These are phyloP conservation scores for Coemansia sp. DNA, from an alignment of 192 early-diverging fungal genomes.

Conservation along the genomic window DNA sequence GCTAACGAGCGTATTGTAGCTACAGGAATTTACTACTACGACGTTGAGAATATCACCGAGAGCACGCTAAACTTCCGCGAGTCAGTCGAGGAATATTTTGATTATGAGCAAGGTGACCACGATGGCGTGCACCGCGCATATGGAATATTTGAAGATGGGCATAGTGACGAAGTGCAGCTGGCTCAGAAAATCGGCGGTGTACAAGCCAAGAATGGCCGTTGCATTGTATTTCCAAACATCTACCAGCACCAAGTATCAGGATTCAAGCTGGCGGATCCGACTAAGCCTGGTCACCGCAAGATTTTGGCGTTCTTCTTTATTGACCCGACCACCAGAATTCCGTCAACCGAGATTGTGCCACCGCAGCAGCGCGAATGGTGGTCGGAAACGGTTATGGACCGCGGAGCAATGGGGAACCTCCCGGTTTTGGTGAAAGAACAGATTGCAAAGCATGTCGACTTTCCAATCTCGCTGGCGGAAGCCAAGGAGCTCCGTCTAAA, in stretches of 20 bases:
- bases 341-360: conserved; percentile 62
- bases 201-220: conserved; percentile 56
- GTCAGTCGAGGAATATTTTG: conserved; percentile 1
- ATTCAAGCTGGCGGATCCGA: conserved; percentile 61
- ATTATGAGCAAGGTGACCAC: conserved; percentile 6
- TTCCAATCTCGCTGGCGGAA: conserved; percentile 42
- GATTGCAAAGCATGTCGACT: conserved; percentile 24
- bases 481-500: conserved; percentile 45
- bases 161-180: neutral
- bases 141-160: conserved; percentile 28
- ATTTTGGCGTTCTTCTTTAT: conserved; percentile 73
- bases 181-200: conserved; percentile 52
- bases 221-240: conserved; percentile 70
- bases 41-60: conserved; percentile 65
- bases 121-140: conserved; percentile 42
- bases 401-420: conserved; percentile 8
- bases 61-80: conserved; percentile 61
- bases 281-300: conserved; percentile 64
- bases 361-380: conserved; percentile 65
- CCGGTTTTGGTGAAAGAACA: conserved; percentile 22
- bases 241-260: conserved; percentile 67
- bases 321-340: conserved; percentile 56
- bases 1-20: conserved; percentile 70
- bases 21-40: conserved; percentile 73
- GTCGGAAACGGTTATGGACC: conserved; percentile 8